A percentile compares a stretch with the other conserved stretches of the same genome.
phyloP scores from a whole-genome alignment of 768 basidiomycete species.

The Pluteus cervinus region DNA sequence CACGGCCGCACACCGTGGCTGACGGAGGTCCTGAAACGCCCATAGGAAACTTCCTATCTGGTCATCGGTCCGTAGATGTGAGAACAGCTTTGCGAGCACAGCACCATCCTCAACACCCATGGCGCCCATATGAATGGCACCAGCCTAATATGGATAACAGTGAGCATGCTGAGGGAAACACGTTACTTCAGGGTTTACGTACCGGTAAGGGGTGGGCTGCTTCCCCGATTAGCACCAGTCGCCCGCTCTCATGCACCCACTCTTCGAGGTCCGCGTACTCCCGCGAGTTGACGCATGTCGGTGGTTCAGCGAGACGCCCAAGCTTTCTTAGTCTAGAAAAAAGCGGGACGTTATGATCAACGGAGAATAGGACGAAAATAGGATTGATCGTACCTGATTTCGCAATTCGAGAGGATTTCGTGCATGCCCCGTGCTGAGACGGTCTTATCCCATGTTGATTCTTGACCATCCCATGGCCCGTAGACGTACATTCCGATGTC shows the following conservation, averaged over 20 bases:
- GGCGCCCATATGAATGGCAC: constrained; percentile 40
- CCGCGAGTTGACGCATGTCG: constrained; percentile 30
- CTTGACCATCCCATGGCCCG: constrained; percentile 21
- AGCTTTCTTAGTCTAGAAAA: constrained; percentile 29
- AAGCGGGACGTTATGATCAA: constrained; percentile 1
- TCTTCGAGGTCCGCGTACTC: constrained; percentile 37
- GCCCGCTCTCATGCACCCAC: constrained; percentile 43
- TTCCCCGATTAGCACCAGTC: constrained; percentile 45
- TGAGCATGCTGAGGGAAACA: background rate
- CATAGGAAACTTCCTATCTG: constrained; percentile 46
- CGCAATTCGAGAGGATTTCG: constrained; percentile 20
- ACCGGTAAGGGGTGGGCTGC: constrained; percentile 54
- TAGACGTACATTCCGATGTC: constrained; percentile 25
- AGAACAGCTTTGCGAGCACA: constrained; percentile 54
- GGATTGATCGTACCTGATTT: constrained; percentile 28
- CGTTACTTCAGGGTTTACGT: constrained; percentile 10
- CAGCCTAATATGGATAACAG: constrained; percentile 28
- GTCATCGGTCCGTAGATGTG: constrained; percentile 39
- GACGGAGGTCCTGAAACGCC: constrained; percentile 52
- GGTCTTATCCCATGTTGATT: constrained; percentile 22
- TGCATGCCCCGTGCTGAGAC: constrained; percentile 25
- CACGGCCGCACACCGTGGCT: constrained; percentile 37
- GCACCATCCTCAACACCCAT: constrained; percentile 60
- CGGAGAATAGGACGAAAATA: background rate
- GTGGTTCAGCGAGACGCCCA: constrained; percentile 24